Percentiles rank a stretch among this genome's conserved stretches.
These are phyloP conservation scores for Bifiguratus adelaidae DNA, from an alignment of 192 early-diverging fungal genomes.

Conservation along the genomic window DNA sequence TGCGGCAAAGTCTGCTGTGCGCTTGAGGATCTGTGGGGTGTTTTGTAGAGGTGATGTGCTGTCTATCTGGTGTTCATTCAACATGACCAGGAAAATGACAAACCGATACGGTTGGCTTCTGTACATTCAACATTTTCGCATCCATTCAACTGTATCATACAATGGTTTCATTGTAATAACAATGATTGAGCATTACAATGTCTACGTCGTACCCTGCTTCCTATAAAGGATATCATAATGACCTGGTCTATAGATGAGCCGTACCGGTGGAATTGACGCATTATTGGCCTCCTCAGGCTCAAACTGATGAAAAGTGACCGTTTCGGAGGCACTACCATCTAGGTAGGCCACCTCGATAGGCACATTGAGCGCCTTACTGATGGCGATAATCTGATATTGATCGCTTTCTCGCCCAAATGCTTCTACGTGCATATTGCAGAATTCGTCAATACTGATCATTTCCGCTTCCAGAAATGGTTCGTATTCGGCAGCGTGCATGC, in stretches of 20 bases:
- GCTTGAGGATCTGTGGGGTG: conserved; percentile 85
- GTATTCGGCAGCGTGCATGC: conserved; percentile 41
- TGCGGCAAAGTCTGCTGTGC: conserved; percentile 89
- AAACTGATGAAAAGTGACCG: conserved; percentile 66
- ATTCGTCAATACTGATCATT: conserved; percentile 39
- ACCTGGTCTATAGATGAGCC: conserved; percentile 38
- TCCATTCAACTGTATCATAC: no score
- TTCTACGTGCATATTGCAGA: conserved; percentile 39
- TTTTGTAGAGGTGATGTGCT: no score
- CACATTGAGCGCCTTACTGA: conserved; percentile 54
- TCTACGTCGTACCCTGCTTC: no score
- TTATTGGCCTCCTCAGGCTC: conserved; percentile 38
- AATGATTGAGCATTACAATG: no score
- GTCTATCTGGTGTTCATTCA: no score
- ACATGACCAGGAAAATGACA: no score
- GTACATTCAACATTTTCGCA: no score
- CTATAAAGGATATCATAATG: conserved; percentile 75
- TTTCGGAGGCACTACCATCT: conserved; percentile 39
- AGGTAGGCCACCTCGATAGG: conserved; percentile 59
- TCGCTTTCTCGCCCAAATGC: conserved; percentile 63
- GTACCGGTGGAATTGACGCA: conserved; percentile 19
- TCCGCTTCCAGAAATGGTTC: conserved; percentile 43
- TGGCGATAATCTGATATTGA: conserved; percentile 68
- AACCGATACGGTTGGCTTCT: no score
- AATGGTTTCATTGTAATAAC: no score